Conservation (phyloP, 75 land plant species). For the Pseudotsuga menziesii region DNA sequence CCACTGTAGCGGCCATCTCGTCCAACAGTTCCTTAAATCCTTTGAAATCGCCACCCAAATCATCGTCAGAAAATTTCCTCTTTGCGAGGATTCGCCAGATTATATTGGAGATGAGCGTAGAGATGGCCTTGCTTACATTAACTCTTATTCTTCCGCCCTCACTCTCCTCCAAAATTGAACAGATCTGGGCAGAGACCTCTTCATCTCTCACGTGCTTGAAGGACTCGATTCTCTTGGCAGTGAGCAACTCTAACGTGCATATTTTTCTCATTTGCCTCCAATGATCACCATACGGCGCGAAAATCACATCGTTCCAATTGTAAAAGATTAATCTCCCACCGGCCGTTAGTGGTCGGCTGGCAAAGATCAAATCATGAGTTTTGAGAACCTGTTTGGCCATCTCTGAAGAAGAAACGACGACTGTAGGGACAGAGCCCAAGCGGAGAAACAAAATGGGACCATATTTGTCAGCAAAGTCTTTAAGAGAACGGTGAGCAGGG, state of each 20-base stretch:
- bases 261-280: constrained; percentile 34
- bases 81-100: too few relatives aligned
- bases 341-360: constrained; percentile 16
- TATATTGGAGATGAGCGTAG: too few relatives aligned
- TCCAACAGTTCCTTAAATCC: too few relatives aligned
- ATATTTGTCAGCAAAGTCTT: constrained; percentile 3
- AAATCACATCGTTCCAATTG: constrained; percentile 22
- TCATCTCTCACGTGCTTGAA: too few relatives aligned
- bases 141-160: too few relatives aligned
- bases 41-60: too few relatives aligned
- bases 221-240: too few relatives aligned
- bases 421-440: constrained; percentile 19
- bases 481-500: background rate
- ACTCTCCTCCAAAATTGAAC: too few relatives aligned
- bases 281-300: constrained; percentile 30
- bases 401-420: constrained; percentile 19
- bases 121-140: too few relatives aligned
- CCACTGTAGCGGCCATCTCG: too few relatives aligned
- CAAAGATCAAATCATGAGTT: constrained; percentile 17
- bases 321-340: constrained; percentile 16
- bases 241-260: background rate
- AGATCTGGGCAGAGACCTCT: too few relatives aligned
- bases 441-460: constrained; percentile 26
- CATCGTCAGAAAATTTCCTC: too few relatives aligned
- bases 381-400: constrained; percentile 24